These are phyloP conservation scores for Aspergillus pseudonomiae DNA, from an alignment of 2,329 filamentous ascomycete species.

Conservation along the genomic window DNA sequence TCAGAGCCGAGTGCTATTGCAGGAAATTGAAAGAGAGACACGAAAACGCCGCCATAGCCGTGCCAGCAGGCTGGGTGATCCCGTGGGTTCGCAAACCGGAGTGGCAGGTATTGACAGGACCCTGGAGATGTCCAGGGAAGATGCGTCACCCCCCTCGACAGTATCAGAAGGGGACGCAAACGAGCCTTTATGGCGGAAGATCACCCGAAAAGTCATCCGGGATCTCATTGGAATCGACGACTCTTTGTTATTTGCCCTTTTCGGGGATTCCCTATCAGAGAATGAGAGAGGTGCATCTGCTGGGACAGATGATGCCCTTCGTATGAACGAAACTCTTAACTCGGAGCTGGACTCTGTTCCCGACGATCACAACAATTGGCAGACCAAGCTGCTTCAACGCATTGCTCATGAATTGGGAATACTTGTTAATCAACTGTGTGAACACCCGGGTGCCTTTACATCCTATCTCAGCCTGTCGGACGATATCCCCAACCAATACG, in stretches of 20 bases:
- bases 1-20: slow-evolving; percentile 80
- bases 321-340: slow-evolving; percentile 38
- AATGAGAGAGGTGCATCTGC: slow-evolving; percentile 21
- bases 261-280: slow-evolving; percentile 74
- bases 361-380: slow-evolving; percentile 37
- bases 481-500: slow-evolving; percentile 69
- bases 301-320: slow-evolving; percentile 36
- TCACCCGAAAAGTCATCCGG: slow-evolving; percentile 83
- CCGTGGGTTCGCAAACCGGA: slow-evolving; percentile 18
- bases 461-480: slow-evolving; percentile 72
- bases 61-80: slow-evolving; percentile 25
- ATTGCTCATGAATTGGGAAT: slow-evolving; percentile 85
- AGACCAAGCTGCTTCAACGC: slow-evolving; percentile 76
- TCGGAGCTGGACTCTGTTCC: slow-evolving; percentile 30
- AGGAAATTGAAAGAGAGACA: slow-evolving; percentile 88
- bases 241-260: slow-evolving; percentile 77
- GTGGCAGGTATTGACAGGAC: slow-evolving; percentile 24
- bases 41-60: slow-evolving; percentile 58
- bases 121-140: slow-evolving; percentile 59
- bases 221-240: slow-evolving; percentile 93
- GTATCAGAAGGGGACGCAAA: slow-evolving; percentile 50
- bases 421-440: slow-evolving; percentile 79
- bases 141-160: slow-evolving; percentile 44
- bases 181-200: slow-evolving; percentile 75
- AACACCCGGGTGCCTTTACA: slow-evolving; percentile 85